Evolutionary conservation across 805 yeast genomes (phyloP), one percentile per base, ranked within the genome.

Genomic region (Ogataea trehalophila): DNA sequence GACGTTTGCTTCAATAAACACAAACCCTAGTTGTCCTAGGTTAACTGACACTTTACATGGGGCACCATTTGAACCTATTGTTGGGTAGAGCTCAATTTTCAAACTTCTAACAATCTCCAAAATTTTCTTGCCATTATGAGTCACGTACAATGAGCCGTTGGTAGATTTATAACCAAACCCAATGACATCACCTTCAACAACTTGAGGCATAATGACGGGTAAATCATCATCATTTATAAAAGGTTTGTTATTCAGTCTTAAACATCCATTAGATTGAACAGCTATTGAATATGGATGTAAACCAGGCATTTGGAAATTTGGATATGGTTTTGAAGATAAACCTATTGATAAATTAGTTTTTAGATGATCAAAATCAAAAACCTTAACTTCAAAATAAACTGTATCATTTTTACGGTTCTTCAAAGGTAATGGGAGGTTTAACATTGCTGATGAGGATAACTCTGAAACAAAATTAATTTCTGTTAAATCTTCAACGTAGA

Each of bases 1-100:
- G 15, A 79, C 83, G 61, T 90, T 89, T 2, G 90, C 97, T 60
- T 90, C 97, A 43, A 91, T 87, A 59, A 78, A 89, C 0, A 91
- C 96, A 69, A 81, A 90, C 2, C 97, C 97, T 47, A 81, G 71
- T 58, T 87, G 94, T 8, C 99, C 99, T 45, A 94, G 67, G 84
- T 95, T 54, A 69, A 80, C 70, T 63, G 77, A 51, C 60, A 77
- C 78, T 70, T 75, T 47, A 68, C 80, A 63, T 50, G 75, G 47
- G 64, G 76, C 66, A 62, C 66, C 71, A 46, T 69, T 71, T 42
- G 81, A 71, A 5, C 84, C 84, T 8, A 79, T 65, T 18, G 81
- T 79, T 4, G 83, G 83, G 46, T 70, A 76, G 49, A 79, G 57
- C 52, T 78, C 80, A 6, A 73, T 66, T 52, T 63, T 75, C 47